Evolutionary conservation across 2,329 filamentous ascomycete species (phyloP).

Genomic region (Penicillium crustosum): DNA sequence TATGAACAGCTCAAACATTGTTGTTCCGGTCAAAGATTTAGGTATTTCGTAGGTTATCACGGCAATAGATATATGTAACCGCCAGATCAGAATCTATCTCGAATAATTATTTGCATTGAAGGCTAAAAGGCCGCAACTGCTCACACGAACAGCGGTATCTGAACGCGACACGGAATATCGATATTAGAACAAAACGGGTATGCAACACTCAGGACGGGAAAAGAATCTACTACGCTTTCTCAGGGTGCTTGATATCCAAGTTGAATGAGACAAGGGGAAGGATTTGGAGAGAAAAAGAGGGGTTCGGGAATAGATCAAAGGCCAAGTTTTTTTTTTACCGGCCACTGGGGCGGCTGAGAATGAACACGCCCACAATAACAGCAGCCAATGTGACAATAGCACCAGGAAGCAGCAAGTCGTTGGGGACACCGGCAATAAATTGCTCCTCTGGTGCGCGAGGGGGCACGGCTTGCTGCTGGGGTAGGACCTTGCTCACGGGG

Average conservation of each 20-base stretch:
- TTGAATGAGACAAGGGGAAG: constrained; percentile 7
- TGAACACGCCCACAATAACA: constrained; percentile 90
- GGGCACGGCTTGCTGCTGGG: constrained; percentile 43
- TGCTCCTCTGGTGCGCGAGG: constrained; percentile 64
- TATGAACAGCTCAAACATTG: not conserved
- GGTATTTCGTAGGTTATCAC: not conserved
- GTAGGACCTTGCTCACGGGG: constrained; percentile 42
- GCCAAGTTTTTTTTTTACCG: constrained; percentile 32
- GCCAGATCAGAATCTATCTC: not conserved
- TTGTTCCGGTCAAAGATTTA: not conserved
- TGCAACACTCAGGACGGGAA: constrained; percentile 15
- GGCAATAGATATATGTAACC: not conserved
- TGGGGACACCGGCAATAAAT: constrained; percentile 86
- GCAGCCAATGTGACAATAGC: constrained; percentile 94
- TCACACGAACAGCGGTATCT: constrained; percentile 28
- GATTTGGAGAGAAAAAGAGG: constrained; percentile 10
- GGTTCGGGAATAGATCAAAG: constrained; percentile 9
- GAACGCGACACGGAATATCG: constrained; percentile 25
- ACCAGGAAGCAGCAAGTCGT: constrained; percentile 88
- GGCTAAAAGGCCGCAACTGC: constrained; percentile 25
- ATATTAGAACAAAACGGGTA: constrained; percentile 27
- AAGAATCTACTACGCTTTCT: constrained; percentile 7
- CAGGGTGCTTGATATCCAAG: not conserved
- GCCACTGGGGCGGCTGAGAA: constrained; percentile 68
- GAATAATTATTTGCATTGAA: constrained; percentile 31